Evolutionary conservation across 352 stramenopile genomes (phyloP), one percentile per base, ranked within the genome.

Genomic region (Phytophthora tubulina): DNA sequence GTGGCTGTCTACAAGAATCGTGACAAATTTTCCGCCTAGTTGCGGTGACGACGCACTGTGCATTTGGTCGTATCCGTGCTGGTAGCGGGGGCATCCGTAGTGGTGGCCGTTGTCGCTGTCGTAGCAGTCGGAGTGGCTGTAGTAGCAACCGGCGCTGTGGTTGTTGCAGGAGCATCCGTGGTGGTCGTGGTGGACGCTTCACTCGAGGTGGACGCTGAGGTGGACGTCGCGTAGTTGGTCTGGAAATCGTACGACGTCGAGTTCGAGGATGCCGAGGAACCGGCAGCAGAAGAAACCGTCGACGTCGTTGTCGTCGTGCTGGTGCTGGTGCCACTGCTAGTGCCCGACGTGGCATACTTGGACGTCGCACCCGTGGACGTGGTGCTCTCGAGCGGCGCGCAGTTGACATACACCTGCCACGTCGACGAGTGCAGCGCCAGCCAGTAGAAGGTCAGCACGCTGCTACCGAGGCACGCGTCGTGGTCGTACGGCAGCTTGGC

Each of bases 391-490:
- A 80, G 31, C 27, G 71, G 58, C 3, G 75, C 72, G 49, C 76
- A 86, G 63, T 84, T 83, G 2, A 68, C 81, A 59, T 88, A 88
- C 8, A 84, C 55, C 53, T 88, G 80, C 78, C 80, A 88, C 7
- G 65, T 63, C 5, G 67, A 63, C 35, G 70, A 51, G 62, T 88
- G 80, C 63, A 88, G 46, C 1, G 78, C 75, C 17, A 88, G 65
- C 80, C 80, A 85, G 62, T 80, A 78, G 17, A 70, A 75, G 32
- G 63, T 76, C 11, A 86, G 64, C 61, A 73, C 61, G 38, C 60
- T 68, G 8, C 6, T 66, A 9, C 62, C 13, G 60, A 63, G 0
- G 54, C 76, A 86, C n/a, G 73, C 71, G 36, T 58, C 55, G 49
- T 77, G 72, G 9, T 88, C 76, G 48, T 84, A 85, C 32, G 78